Conservation (phyloP, 177 flowering plant species). For the Vitis hybrid region DNA sequence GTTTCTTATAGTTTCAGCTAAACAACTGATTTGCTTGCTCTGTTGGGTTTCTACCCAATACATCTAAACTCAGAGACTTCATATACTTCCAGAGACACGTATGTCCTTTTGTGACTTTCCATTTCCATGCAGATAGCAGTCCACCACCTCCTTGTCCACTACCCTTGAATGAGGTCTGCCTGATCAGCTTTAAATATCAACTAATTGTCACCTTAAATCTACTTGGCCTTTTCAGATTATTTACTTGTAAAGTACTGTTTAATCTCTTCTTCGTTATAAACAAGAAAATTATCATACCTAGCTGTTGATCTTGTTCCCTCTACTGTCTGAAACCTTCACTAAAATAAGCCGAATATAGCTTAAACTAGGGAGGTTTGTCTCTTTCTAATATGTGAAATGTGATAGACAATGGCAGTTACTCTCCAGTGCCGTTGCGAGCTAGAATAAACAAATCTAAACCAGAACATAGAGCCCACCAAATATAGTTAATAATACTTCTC, state of each 20-base stretch:
- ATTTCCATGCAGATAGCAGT: slow-evolving; percentile 15
- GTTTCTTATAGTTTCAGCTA: slow-evolving; percentile 37
- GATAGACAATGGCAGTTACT: slow-evolving; percentile 8
- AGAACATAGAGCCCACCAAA: background rate
- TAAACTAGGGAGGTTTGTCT: background rate
- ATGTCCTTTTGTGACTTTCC: slow-evolving; percentile 6
- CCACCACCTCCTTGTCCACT: too few relatives aligned
- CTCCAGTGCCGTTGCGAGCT: background rate
- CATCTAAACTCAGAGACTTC: slow-evolving; percentile 36
- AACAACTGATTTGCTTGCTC: slow-evolving; percentile 52
- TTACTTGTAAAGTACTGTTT: too few relatives aligned
- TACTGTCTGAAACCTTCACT: too few relatives aligned
- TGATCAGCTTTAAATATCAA: too few relatives aligned
- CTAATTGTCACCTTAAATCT: too few relatives aligned
- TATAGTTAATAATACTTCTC: slow-evolving; percentile 2
- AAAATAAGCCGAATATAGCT: too few relatives aligned
- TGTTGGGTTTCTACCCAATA: slow-evolving; percentile 50
- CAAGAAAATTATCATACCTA: too few relatives aligned
- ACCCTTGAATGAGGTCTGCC: too few relatives aligned
- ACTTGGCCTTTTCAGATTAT: too few relatives aligned
- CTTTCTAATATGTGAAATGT: slow-evolving; percentile 6
- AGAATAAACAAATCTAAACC: slow-evolving; percentile 8
- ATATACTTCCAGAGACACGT: slow-evolving; percentile 24
- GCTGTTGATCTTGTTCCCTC: too few relatives aligned
- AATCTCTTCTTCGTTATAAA: too few relatives aligned